Base-by-base conservation (phyloP, 2,329 filamentous ascomycete genomes). In the Tolypocladium paradoxum region DNA sequence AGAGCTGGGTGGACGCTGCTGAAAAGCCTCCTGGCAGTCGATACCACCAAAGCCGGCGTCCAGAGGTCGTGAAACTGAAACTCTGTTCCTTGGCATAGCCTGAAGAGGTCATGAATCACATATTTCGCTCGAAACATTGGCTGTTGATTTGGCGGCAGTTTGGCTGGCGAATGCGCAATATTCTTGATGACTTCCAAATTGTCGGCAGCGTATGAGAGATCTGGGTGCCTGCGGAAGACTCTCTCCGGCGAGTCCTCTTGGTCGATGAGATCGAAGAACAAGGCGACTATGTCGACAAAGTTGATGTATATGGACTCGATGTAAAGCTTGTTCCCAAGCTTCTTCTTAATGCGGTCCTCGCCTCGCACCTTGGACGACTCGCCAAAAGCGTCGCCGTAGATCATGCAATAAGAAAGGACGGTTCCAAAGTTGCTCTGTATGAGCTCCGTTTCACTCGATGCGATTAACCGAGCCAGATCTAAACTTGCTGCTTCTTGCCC, bases 81-180 rank as follows among this genome's bases (percentile, higher is more conserved):
- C 22, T 82, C 79, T 2, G 84, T 86, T 47, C 85, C 79, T 58
- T 80, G 81, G 63, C 88, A 95, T n/a, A 97, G 72, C 53, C 90
- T 82, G 16, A 87, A 77, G 24, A 97, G 76, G 62, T 93, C 84
- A 56, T 85, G 81, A 12, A 85, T 73, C 4, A 99, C 75, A 61
- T 86, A 87, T 59, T 85, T 90, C 31, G 85, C 84, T 59, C 81
- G 85, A 70, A 96, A 97, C 51, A 83, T 84, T 3, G 93, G 93
- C 62, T 97, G 91, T 60, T 96, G 90, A 53, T 86, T 88, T 12
- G 85, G 75, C 3, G 90, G 87, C 8, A 96, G 72, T 14, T 73
- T 69, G 31, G 80, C 77, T 2, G 74, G 72, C 0, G 90, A 90
- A 57, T 84, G 75, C 33, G 87, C 82, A 58, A 85, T 83, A 3